These are phyloP conservation scores for Leishmania gerbilli DNA, from an alignment of 208 protist genomes.

Conservation along the genomic window DNA sequence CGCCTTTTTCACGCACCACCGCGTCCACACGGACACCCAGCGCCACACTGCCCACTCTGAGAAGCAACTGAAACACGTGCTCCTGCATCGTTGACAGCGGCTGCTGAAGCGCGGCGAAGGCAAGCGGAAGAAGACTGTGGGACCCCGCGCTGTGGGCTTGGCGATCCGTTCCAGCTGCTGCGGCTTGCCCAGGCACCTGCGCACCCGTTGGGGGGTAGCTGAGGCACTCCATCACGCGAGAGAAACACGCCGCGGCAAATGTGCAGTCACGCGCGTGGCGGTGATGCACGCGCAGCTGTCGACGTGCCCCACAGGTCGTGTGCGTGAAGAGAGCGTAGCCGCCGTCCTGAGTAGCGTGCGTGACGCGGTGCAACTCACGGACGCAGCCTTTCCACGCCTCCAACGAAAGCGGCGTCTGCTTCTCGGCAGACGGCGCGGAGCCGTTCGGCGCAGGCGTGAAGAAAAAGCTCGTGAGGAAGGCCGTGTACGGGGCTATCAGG, in stretches of 20 bases:
- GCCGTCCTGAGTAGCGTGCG: slow-evolving; percentile 4
- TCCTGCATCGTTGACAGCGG: slow-evolving; percentile 40
- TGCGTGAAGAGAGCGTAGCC: slow-evolving; percentile 4
- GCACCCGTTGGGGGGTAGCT: neutral
- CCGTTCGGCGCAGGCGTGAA: neutral
- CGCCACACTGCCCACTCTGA: slow-evolving; percentile 25
- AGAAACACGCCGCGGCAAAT: slow-evolving; percentile 1
- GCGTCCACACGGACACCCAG: slow-evolving; percentile 32
- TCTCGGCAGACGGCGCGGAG: neutral
- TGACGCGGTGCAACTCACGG: slow-evolving; percentile 18
- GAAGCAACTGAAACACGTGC: slow-evolving; percentile 24
- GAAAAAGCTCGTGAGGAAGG: slow-evolving; percentile 18
- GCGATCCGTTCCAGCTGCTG: neutral
- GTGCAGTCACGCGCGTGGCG: slow-evolving; percentile 7
- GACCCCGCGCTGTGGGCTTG: neutral
- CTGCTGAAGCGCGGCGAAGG: slow-evolving; percentile 33
- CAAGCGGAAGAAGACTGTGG: slow-evolving; percentile 2
- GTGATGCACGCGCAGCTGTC: slow-evolving; percentile 7
- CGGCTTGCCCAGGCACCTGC: neutral
- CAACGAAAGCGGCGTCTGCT: neutral
- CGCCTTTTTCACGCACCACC: slow-evolving; percentile 38
- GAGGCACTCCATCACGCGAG: neutral
- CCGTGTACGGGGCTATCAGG: slow-evolving; percentile 19
- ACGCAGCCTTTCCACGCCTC: slow-evolving; percentile 25
- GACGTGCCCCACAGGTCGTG: neutral